These are phyloP conservation scores for Pseudonectria foliicola DNA, from an alignment of 2,329 filamentous ascomycete species.

Conservation along the genomic window DNA sequence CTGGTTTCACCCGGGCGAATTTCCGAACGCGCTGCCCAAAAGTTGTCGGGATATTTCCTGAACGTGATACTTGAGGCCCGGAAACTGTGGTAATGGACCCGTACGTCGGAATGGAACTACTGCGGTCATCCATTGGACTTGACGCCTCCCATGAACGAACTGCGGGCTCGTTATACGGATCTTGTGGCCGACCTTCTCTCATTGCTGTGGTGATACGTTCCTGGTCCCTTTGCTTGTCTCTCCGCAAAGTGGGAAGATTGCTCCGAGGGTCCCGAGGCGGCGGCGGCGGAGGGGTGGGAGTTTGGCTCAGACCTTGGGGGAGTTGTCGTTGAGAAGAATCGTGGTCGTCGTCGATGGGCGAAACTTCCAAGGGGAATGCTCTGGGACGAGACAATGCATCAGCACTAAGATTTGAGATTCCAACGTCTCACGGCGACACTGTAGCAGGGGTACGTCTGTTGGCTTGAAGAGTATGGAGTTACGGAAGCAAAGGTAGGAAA, in stretches of 20 bases:
- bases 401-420: slow-evolving; percentile 8
- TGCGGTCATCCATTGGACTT: too few species aligned
- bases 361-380: slow-evolving; percentile 34
- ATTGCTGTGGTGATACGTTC: slow-evolving; percentile 30
- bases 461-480: too few species aligned
- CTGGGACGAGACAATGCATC: slow-evolving; percentile 20
- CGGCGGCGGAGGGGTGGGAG: slow-evolving; percentile 9
- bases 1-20: slow-evolving; percentile 29
- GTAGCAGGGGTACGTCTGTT: too few species aligned
- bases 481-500: too few species aligned
- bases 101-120: slow-evolving; percentile 5
- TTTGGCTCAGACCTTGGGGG: slow-evolving; percentile 9
- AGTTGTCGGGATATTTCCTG: slow-evolving; percentile 21
- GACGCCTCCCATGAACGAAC: slow-evolving; percentile 15
- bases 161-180: slow-evolving; percentile 5
- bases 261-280: slow-evolving; percentile 23
- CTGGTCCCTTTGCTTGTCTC: slow-evolving; percentile 40
- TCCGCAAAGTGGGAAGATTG: slow-evolving; percentile 47
- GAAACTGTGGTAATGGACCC: slow-evolving; percentile 21
- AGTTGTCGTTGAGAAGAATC: slow-evolving; percentile 28
- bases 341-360: slow-evolving; percentile 43
- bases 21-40: slow-evolving; percentile 29
- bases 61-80: slow-evolving; percentile 13
- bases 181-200: slow-evolving; percentile 25
- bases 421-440: slow-evolving; percentile 1